Evolutionary conservation across 1,284 basidiomycete species (phyloP).

Genomic region (Fistulinella cinereoalba): DNA sequence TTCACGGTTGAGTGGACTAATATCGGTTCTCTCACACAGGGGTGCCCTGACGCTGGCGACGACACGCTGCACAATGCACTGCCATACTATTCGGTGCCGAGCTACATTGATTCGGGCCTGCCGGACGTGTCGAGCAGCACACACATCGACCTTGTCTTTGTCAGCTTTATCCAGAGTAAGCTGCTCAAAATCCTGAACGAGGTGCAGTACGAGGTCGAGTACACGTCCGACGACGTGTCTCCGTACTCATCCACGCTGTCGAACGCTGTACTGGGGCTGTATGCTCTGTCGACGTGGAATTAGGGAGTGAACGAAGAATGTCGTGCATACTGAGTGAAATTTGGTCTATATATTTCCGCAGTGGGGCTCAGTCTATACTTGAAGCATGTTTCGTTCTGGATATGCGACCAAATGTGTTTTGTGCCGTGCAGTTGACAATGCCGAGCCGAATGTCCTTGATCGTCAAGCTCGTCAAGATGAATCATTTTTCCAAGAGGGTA

Average conservation of each 20-base stretch:
- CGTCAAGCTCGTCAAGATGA: too few relatives aligned
- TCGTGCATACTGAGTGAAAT: not conserved
- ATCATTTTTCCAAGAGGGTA: too few relatives aligned
- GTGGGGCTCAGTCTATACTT: too few relatives aligned
- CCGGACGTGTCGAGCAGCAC: constrained; percentile 50
- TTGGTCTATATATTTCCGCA: too few relatives aligned
- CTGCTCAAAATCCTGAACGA: constrained; percentile 55
- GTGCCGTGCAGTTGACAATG: too few relatives aligned
- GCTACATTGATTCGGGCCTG: constrained; percentile 55
- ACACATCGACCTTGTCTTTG: constrained; percentile 66
- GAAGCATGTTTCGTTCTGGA: too few relatives aligned
- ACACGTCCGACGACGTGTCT: constrained; percentile 49
- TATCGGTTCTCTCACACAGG: constrained; percentile 33
- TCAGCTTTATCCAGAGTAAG: constrained; percentile 58
- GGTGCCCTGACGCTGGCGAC: constrained; percentile 71
- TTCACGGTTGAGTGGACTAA: not conserved
- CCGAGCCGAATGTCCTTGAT: too few relatives aligned
- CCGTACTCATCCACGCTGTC: constrained; percentile 51
- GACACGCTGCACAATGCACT: constrained; percentile 60
- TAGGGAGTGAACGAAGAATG: constrained; percentile 15
- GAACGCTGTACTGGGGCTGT: constrained; percentile 55
- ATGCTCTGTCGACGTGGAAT: constrained; percentile 61
- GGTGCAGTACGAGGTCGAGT: constrained; percentile 48
- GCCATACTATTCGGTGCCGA: constrained; percentile 51
- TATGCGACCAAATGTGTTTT: too few relatives aligned